These are phyloP conservation scores for Pseudocercospora pini-densiflorae DNA, from an alignment of 2,329 filamentous ascomycete genomes.

Conservation along the genomic window DNA sequence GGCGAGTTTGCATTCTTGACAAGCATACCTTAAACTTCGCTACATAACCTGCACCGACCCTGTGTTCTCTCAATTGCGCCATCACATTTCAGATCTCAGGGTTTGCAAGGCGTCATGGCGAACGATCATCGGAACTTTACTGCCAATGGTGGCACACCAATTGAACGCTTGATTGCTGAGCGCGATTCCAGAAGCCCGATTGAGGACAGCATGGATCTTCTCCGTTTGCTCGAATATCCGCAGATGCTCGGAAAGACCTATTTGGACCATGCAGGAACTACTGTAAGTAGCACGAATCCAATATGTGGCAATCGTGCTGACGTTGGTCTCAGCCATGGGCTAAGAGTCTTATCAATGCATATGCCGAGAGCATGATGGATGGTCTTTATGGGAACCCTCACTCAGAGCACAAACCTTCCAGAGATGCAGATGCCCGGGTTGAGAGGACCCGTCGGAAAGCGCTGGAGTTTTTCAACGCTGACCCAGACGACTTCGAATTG, in stretches of 20 bases:
- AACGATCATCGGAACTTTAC: conserved; percentile 6
- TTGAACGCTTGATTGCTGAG: conserved; percentile 10
- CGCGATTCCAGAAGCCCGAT: conserved; percentile 24
- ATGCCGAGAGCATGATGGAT: conserved; percentile 73
- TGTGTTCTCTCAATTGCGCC: conserved; percentile 10
- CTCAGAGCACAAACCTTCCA: conserved; percentile 80
- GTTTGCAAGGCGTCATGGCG: conserved; percentile 10
- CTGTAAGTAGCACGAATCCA: conserved; percentile 43
- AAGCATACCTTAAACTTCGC: background rate
- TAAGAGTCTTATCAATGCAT: conserved; percentile 77
- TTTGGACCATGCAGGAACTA: conserved; percentile 89
- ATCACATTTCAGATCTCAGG: background rate
- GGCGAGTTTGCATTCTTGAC: background rate
- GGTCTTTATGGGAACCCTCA: conserved; percentile 89
- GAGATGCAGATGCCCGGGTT: conserved; percentile 72
- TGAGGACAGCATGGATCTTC: conserved; percentile 49
- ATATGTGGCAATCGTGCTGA: conserved; percentile 5
- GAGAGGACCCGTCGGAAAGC: conserved; percentile 77
- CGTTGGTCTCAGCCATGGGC: conserved; percentile 7
- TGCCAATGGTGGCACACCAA: conserved; percentile 14
- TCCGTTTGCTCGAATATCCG: conserved; percentile 55
- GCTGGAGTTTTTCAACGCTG: conserved; percentile 77
- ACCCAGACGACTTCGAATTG: conserved; percentile 79
- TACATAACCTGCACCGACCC: background rate
- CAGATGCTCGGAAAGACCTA: conserved; percentile 55